Base-by-base conservation (phyloP, 345 rosid genomes). In the Hevea brasiliensis region DNA sequence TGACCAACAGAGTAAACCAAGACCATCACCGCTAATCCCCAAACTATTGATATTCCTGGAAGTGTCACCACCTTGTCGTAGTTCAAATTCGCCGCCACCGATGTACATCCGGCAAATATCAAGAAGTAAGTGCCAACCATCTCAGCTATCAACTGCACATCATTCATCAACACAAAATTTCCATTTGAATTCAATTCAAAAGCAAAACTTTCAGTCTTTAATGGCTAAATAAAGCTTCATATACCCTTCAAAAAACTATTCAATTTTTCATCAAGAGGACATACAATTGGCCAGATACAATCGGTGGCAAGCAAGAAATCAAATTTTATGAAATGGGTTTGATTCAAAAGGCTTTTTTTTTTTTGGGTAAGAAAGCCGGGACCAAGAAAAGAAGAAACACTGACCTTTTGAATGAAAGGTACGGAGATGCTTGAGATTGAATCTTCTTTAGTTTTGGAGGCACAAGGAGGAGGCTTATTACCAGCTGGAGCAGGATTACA, bases 11-110 rank as follows among this genome's bases (percentile, higher is more conserved):
- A 81, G 85, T 92, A 94, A 71, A 87, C 87, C 32, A 92, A 73
- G 7, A 89, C 97, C 97, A 88, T 89, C 60, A 92, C 97, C 2
- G 92, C 87, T n/a, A 92, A 80, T 61, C 98, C 98, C 96, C 97
- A 94, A 17, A 90, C 92, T 6, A 82, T 77, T 21, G 98, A 75
- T 17, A 94, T 90, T 41, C 98, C 97, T 0, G 97, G 92, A 17
- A 27, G 88, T 1, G 97, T 83, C 75, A 94, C 91, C 8, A 84
- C 85, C 67, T 89, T 84, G 7, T 85, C 91, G n/a, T 85, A 76
- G 76, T 87, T 83, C 20, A 70, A 17, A 83, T 94, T 88, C 67
- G 88, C 96, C 12, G 85, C 93, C 77, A 94, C 97, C 27, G 98
- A 23, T 11, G 82, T 81, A 74, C 97, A 94, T 8, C 98, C 98